Evolutionary conservation across 2,329 filamentous ascomycete species (phyloP).

Genomic region (Neofusicoccum umdonicola): DNA sequence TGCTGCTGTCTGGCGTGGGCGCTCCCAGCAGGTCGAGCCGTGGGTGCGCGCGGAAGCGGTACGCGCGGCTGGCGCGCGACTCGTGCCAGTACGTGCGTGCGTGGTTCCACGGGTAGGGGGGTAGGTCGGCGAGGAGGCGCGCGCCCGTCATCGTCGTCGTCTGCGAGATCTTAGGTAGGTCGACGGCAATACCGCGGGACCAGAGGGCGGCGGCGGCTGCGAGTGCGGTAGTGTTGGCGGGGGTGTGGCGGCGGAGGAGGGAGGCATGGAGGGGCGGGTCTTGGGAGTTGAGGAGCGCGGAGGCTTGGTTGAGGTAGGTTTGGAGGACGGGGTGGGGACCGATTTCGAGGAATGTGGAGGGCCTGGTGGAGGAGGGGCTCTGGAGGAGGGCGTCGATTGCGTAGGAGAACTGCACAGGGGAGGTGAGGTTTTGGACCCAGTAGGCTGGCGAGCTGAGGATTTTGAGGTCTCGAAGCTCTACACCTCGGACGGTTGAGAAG

Average conservation of each 20-base stretch:
- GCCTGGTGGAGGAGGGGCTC: too few species aligned
- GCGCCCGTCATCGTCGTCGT: background rate
- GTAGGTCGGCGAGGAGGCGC: conserved; percentile 24
- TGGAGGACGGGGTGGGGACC: too few species aligned
- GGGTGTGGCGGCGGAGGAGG: too few species aligned
- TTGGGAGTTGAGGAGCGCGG: too few species aligned
- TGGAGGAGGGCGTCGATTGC: conserved; percentile 24
- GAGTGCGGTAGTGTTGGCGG: too few species aligned
- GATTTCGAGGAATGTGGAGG: too few species aligned
- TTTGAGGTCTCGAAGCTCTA: too few species aligned
- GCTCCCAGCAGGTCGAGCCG: background rate
- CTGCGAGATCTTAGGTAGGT: conserved; percentile 23
- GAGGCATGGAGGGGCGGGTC: too few species aligned
- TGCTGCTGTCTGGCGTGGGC: background rate
- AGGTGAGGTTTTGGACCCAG: conserved; percentile 39
- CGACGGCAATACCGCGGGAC: conserved; percentile 19
- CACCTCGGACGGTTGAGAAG: too few species aligned
- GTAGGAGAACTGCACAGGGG: conserved; percentile 37
- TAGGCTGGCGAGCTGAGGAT: conserved; percentile 23
- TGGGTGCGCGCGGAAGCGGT: conserved; percentile 16
- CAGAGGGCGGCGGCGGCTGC: conserved; percentile 16
- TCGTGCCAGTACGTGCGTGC: conserved; percentile 26
- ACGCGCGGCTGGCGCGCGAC: conserved; percentile 16
- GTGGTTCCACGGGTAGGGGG: conserved; percentile 36
- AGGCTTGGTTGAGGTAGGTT: too few species aligned